Evolutionary conservation across 73 alveolate species (phyloP).

Genomic region (Breviolum minutum): DNA sequence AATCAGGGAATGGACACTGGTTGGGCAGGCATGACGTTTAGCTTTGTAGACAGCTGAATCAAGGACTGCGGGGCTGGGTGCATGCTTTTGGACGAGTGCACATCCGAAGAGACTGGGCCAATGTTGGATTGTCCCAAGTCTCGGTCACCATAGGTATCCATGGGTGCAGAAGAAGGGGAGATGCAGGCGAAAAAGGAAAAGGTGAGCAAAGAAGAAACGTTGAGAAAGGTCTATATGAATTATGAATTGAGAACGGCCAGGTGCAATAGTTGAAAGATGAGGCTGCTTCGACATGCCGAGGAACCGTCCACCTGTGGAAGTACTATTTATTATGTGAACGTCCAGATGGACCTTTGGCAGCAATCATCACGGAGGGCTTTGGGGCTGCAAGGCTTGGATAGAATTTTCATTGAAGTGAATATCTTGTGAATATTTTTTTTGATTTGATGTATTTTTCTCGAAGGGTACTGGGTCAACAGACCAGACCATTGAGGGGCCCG

Average conservation of each 20-base stretch:
- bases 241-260: too few relatives aligned
- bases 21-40: not conserved
- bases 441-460: not conserved
- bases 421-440: not conserved
- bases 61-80: constrained; percentile 3
- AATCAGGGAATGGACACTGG: not conserved
- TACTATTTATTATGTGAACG: not conserved
- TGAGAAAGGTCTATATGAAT: too few relatives aligned
- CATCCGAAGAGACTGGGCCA: not conserved
- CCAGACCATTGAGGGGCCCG: too few relatives aligned
- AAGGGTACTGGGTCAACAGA: too few relatives aligned
- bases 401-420: not conserved
- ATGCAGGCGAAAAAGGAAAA: too few relatives aligned
- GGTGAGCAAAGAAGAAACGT: too few relatives aligned
- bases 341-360: not conserved
- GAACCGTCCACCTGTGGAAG: not conserved
- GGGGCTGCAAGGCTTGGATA: not conserved
- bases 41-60: not conserved
- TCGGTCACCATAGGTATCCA: not conserved
- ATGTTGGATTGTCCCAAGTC: not conserved
- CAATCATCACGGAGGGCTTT: not conserved
- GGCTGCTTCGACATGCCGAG: not conserved
- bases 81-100: not conserved
- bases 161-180: too few relatives aligned
- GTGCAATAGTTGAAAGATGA: not conserved